Evolutionary conservation across 225 moss, liverwort and hornwort species (phyloP).

Genomic region (Ulota crispa): DNA sequence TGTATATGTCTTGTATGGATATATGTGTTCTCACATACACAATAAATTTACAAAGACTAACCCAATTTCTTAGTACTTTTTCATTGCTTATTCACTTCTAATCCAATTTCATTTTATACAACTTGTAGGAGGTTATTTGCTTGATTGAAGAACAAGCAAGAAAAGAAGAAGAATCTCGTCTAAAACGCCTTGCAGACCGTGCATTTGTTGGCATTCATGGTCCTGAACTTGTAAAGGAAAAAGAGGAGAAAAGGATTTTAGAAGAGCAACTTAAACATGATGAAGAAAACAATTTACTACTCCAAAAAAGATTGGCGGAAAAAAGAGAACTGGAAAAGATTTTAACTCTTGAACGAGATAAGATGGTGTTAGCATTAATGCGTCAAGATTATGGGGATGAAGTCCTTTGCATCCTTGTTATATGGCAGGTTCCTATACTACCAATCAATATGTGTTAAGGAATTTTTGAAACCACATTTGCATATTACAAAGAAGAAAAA

Average conservation of each 20-base stretch:
- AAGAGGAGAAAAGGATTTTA: background rate
- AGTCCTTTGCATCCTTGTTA: slow-evolving; percentile 22
- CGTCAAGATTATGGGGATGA: slow-evolving; percentile 39
- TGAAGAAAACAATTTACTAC: background rate
- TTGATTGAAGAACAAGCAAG: slow-evolving; percentile 8
- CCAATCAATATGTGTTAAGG: background rate
- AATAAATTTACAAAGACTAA: background rate
- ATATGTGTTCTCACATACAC: background rate
- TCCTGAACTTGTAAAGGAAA: background rate
- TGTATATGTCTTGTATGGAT: accelerated
- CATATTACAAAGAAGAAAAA: background rate
- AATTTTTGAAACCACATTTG: accelerated
- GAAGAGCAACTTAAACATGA: background rate
- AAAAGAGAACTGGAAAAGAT: slow-evolving; percentile 14
- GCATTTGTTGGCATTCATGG: background rate
- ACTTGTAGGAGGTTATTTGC: slow-evolving; percentile 17
- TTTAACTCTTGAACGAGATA: slow-evolving; percentile 26
- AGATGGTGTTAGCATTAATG: slow-evolving; percentile 30
- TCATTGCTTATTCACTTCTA: accelerated
- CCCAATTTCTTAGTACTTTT: background rate
- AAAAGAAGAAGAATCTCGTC: slow-evolving; percentile 2
- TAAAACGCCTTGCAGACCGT: background rate
- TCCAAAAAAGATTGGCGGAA: background rate
- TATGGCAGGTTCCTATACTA: slow-evolving; percentile 50
- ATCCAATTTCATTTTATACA: accelerated